phyloP scores from a whole-genome alignment of 805 yeast species.

The Wickerhamiella siamensis region DNA sequence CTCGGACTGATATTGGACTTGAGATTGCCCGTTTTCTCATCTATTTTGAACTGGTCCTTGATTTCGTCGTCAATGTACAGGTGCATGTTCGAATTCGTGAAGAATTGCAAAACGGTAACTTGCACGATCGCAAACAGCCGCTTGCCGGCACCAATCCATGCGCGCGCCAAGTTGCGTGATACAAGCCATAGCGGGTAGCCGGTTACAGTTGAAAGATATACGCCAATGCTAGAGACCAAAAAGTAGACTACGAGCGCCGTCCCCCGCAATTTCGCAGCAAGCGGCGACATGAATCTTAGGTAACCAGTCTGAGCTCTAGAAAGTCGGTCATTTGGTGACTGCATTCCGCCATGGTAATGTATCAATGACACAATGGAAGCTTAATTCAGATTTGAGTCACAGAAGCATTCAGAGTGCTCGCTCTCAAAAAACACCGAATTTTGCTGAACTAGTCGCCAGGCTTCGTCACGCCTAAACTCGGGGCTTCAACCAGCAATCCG shows the following conservation, averaged over 20 bases:
- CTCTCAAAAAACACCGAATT: too few species aligned
- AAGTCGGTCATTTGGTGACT: too few species aligned
- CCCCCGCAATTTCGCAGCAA: neutral
- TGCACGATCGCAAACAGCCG: conserved; percentile 12
- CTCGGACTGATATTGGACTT: conserved; percentile 30
- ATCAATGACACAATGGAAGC: too few species aligned
- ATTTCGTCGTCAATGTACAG: conserved; percentile 9
- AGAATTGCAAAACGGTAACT: conserved; percentile 5
- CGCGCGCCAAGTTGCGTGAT: conserved; percentile 8
- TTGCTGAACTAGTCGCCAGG: too few species aligned
- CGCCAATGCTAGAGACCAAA: conserved; percentile 3
- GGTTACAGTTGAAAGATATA: conserved; percentile 6
- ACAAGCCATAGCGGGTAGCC: conserved; percentile 13
- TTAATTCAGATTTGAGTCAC: too few species aligned
- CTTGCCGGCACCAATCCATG: conserved; percentile 14
- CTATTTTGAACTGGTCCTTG: conserved; percentile 1
- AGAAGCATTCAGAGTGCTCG: too few species aligned
- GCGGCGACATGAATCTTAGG: too few species aligned
- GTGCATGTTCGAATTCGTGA: conserved; percentile 9
- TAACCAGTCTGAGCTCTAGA: too few species aligned
- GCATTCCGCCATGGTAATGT: too few species aligned
- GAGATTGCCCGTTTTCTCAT: conserved; percentile 7
- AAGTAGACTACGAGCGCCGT: conserved; percentile 7
- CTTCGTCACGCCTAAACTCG: too few species aligned
- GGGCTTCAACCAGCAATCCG: too few species aligned